Evolutionary conservation across 2,329 filamentous ascomycete species (phyloP).

Genomic region (Chrysoporthe austroafricana): DNA sequence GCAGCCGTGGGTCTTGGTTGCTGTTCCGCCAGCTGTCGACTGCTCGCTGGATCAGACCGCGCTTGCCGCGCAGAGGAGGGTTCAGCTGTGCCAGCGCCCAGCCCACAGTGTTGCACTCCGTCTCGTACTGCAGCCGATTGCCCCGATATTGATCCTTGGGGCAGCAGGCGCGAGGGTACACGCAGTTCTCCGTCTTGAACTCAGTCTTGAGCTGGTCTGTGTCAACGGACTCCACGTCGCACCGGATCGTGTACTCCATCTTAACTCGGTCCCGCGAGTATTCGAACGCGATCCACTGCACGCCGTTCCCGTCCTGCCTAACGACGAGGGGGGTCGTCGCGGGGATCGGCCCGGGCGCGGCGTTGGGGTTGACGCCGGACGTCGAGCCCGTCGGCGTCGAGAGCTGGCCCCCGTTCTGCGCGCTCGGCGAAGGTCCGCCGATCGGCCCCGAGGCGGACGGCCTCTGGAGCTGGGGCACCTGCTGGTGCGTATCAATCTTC

Average conservation of each 20-base stretch:
- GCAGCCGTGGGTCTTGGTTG: slow-evolving; percentile 90
- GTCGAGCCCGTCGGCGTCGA: slow-evolving; percentile 51
- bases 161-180: slow-evolving; percentile 94
- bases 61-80: slow-evolving; percentile 85
- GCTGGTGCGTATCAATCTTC: slow-evolving; percentile 64
- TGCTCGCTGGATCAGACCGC: slow-evolving; percentile 92
- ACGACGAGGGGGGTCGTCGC: slow-evolving; percentile 95
- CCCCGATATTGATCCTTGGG: slow-evolving; percentile 95
- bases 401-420: slow-evolving; percentile 26
- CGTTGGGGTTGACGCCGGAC: slow-evolving; percentile 77
- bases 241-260: slow-evolving; percentile 99
- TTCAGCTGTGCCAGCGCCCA: slow-evolving; percentile 97
- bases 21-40: slow-evolving; percentile 99
- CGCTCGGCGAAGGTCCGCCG: slow-evolving; percentile 35
- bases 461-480: slow-evolving; percentile 63
- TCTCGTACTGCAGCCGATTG: slow-evolving; percentile 95
- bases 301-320: slow-evolving; percentile 91
- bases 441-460: slow-evolving; percentile 53
- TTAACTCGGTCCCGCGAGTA: slow-evolving; percentile 97
- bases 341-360: slow-evolving; percentile 93
- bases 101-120: slow-evolving; percentile 99
- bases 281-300: slow-evolving; percentile 99
- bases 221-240: slow-evolving; percentile 95
- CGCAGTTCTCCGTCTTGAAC: slow-evolving; percentile 98
- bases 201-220: slow-evolving; percentile 82